phyloP scores from a whole-genome alignment of 1,284 basidiomycete genomes.

The Stygiomarasmius scandens region DNA sequence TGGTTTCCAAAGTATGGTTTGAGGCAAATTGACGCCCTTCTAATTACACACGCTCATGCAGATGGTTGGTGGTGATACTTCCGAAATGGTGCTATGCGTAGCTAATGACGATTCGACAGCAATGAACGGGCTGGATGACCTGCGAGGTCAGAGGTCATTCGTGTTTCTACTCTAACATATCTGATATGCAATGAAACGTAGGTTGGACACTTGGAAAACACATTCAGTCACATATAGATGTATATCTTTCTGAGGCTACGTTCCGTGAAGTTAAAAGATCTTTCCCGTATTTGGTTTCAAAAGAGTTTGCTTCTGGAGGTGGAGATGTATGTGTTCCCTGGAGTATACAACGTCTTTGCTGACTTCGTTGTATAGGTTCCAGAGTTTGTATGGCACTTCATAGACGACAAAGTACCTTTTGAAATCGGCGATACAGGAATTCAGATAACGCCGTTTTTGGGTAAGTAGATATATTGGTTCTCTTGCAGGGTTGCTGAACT shows the following conservation, averaged over 20 bases:
- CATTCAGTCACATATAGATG: slow-evolving; percentile 73
- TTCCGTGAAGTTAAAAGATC: slow-evolving; percentile 64
- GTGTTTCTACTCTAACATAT: slow-evolving; percentile 8
- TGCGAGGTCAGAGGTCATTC: slow-evolving; percentile 58
- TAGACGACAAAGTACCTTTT: slow-evolving; percentile 65
- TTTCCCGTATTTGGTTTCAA: slow-evolving; percentile 79
- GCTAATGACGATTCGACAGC: slow-evolving; percentile 42
- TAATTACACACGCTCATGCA: slow-evolving; percentile 81
- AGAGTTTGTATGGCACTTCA: slow-evolving; percentile 79
- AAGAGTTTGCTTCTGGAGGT: slow-evolving; percentile 76
- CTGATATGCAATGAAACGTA: slow-evolving; percentile 29
- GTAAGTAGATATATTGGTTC: slow-evolving; percentile 36
- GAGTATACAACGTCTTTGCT: slow-evolving; percentile 2
- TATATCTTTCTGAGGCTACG: slow-evolving; percentile 70
- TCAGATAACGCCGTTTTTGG: slow-evolving; percentile 65
- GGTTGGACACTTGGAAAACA: slow-evolving; percentile 73
- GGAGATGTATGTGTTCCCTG: slow-evolving; percentile 60
- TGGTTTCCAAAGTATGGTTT: slow-evolving; percentile 80
- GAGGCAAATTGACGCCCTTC: slow-evolving; percentile 74
- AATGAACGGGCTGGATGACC: slow-evolving; percentile 82
- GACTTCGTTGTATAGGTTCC: slow-evolving; percentile 54
- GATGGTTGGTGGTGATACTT: slow-evolving; percentile 53
- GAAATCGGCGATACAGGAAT: slow-evolving; percentile 67
- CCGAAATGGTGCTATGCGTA: slow-evolving; percentile 15
- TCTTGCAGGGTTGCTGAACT: neutral